A percentile compares a stretch with the other conserved stretches of the same genome.
phyloP scores from a whole-genome alignment of 495 filamentous ascomycete genomes.

The Schizothecium vesticola region DNA sequence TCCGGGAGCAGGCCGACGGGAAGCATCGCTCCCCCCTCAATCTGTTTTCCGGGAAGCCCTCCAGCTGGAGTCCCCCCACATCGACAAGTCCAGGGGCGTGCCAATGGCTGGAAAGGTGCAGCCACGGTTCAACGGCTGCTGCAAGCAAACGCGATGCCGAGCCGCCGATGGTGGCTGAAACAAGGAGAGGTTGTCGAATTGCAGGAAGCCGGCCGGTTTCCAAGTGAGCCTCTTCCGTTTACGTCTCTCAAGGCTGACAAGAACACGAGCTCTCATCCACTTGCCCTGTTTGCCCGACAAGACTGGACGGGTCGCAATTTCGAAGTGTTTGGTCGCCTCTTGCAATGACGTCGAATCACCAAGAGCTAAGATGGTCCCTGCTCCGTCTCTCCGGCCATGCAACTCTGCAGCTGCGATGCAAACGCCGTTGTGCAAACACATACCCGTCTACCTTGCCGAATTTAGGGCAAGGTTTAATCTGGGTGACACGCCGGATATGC shows the following conservation, averaged over 20 bases:
- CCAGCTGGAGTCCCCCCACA: background rate
- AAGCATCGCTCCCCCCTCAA: background rate
- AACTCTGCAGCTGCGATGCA: conserved; percentile 2
- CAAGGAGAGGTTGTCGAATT: background rate
- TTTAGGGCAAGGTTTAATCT: background rate
- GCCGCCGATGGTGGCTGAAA: background rate
- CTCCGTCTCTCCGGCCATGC: background rate
- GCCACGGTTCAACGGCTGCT: background rate
- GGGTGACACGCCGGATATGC: background rate
- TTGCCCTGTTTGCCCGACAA: background rate
- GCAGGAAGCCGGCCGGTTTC: background rate
- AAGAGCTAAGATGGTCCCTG: background rate
- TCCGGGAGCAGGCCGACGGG: background rate
- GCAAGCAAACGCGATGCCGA: background rate
- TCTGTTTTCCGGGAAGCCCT: background rate
- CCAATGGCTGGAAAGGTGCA: background rate
- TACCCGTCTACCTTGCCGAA: background rate
- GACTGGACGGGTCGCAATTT: background rate
- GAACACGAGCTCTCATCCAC: background rate
- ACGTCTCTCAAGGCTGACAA: background rate
- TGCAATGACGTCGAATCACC: background rate
- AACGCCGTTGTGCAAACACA: conserved; percentile 1
- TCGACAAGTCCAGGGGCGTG: background rate
- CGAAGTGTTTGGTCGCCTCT: background rate
- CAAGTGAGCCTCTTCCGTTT: background rate